phyloP scores from a whole-genome alignment of 2,329 filamentous ascomycete species.

The Scytalidium sp. region DNA sequence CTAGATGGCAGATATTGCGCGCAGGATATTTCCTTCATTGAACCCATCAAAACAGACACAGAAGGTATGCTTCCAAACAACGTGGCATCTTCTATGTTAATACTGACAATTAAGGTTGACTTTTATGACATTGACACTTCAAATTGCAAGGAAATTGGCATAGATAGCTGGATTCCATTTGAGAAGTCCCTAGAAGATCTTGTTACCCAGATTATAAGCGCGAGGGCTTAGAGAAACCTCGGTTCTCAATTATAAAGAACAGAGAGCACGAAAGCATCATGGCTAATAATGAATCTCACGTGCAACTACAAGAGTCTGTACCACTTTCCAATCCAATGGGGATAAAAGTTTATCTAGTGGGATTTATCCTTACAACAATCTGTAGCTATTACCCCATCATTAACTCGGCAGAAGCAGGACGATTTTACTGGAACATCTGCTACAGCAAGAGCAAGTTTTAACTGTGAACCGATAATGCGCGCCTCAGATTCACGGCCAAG shows the following conservation, averaged over 20 bases:
- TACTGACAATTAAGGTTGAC: neutral
- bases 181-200: slow-evolving; percentile 2
- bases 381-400: no score
- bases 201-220: neutral
- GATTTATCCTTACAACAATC: no score
- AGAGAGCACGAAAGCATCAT: no score
- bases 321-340: no score
- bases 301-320: no score
- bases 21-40: neutral
- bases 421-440: slow-evolving; percentile 57
- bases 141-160: neutral
- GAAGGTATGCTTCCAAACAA: neutral
- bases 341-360: no score
- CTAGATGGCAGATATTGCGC: neutral
- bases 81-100: no score
- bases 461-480: slow-evolving; percentile 41
- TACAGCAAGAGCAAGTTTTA: slow-evolving; percentile 49
- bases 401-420: slow-evolving; percentile 54
- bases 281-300: no score
- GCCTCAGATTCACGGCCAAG: slow-evolving; percentile 49
- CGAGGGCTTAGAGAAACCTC: no score
- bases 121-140: neutral
- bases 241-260: no score
- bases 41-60: neutral
- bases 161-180: neutral